Percentiles rank a stretch among this genome's conserved stretches.
These are phyloP conservation scores for Neckera pumila DNA, from an alignment of 225 moss, liverwort and hornwort species.

Conservation along the genomic window DNA sequence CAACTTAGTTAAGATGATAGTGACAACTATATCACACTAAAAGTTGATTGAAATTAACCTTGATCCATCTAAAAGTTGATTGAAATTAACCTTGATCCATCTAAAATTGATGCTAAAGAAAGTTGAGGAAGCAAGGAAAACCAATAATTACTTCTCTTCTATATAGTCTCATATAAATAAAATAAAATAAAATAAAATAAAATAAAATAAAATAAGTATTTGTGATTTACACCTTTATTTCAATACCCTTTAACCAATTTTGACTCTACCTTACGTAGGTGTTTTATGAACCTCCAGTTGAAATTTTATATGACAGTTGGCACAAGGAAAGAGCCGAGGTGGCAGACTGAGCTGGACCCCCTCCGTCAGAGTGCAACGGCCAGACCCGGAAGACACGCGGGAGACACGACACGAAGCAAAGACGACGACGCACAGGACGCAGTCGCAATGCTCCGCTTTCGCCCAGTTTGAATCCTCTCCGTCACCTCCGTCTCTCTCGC, in stretches of 20 bases:
- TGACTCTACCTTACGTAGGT: neutral
- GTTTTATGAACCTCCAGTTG: neutral
- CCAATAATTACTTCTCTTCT: neutral
- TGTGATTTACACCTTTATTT: neutral
- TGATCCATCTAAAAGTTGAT: too few relatives aligned
- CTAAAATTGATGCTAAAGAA: rapidly evolving
- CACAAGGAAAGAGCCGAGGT: neutral
- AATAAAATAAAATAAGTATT: too few relatives aligned
- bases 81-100: neutral
- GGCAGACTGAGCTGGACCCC: neutral
- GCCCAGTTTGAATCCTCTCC: constrained; percentile 7
- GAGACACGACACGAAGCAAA: neutral
- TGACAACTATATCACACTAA: rapidly evolving
- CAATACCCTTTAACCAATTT: neutral
- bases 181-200: too few relatives aligned
- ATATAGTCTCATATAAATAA: rapidly evolving
- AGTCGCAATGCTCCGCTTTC: neutral
- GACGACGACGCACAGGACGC: neutral
- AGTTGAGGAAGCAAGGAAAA: rapidly evolving
- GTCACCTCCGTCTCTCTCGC: neutral
- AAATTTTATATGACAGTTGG: neutral
- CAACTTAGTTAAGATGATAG: rapidly evolving
- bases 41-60: neutral
- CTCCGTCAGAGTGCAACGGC: constrained; percentile 8
- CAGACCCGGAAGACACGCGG: constrained; percentile 18